Percentiles rank a stretch among this genome's conserved stretches.
Evolutionary conservation across 495 filamentous ascomycete genomes (phyloP).

Genomic region (Penicillium macrosclerotiorum): DNA sequence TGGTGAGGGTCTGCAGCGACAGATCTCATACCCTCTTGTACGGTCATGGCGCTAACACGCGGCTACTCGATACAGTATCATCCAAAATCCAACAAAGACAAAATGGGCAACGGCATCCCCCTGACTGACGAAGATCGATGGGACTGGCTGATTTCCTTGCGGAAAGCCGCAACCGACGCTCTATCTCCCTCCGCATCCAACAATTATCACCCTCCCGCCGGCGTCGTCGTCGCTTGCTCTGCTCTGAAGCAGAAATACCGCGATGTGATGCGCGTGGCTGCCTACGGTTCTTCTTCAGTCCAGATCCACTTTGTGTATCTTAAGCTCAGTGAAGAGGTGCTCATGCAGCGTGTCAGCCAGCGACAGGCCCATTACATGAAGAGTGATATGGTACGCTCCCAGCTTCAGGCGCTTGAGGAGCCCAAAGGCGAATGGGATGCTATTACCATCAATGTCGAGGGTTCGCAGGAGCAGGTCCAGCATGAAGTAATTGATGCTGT

Average conservation of each 20-base stretch:
- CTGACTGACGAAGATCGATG: slow-evolving; percentile 94
- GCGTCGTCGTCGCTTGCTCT: slow-evolving; percentile 93
- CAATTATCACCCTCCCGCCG: slow-evolving; percentile 52
- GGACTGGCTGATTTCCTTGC: slow-evolving; percentile 94
- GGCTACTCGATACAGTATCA: slow-evolving; percentile 66
- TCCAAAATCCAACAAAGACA: slow-evolving; percentile 78
- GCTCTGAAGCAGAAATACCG: slow-evolving; percentile 97
- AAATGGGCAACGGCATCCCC: slow-evolving; percentile 85
- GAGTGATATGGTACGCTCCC: slow-evolving; percentile 92
- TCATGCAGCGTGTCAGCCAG: slow-evolving; percentile 69
- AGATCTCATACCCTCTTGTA: slow-evolving; percentile 13
- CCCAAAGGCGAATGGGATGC: slow-evolving; percentile 83
- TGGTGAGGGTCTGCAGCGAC: slow-evolving; percentile 8
- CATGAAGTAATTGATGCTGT: slow-evolving; percentile 59
- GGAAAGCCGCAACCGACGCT: slow-evolving; percentile 70
- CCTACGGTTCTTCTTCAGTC: slow-evolving; percentile 72
- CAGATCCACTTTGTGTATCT: slow-evolving; percentile 94
- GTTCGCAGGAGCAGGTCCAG: slow-evolving; percentile 63
- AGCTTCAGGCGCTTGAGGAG: slow-evolving; percentile 81
- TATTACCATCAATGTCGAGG: slow-evolving; percentile 75
- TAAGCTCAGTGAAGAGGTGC: slow-evolving; percentile 66
- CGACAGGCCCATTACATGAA: slow-evolving; percentile 95
- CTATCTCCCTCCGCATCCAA: slow-evolving; percentile 53
- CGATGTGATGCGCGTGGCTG: slow-evolving; percentile 89
- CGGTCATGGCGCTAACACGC: slow-evolving; percentile 2